Conservation (phyloP, 2,329 filamentous ascomycete genomes). For the Trichoderma guizhouense region DNA sequence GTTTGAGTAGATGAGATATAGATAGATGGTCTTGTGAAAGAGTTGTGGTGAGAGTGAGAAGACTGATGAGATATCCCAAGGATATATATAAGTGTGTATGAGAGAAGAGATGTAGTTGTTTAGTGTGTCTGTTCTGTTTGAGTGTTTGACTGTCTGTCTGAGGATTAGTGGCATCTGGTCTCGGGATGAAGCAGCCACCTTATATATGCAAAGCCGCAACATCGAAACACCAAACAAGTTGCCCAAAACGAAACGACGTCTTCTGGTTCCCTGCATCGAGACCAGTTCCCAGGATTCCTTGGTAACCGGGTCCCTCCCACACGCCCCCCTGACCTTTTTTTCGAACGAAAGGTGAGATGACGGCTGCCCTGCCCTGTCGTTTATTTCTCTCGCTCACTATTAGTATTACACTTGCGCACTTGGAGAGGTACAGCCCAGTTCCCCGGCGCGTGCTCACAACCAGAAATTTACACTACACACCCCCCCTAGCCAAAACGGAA, state of each 20-base stretch:
- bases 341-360: neutral
- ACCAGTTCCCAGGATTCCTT: neutral
- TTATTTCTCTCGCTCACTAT: neutral
- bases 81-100: neutral
- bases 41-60: neutral
- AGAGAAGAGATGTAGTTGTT: neutral
- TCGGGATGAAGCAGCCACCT: neutral
- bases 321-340: neutral
- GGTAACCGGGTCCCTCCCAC: neutral
- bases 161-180: neutral
- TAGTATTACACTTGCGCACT: neutral
- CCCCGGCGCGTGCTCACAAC: neutral
- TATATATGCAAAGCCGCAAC: slow-evolving; percentile 4
- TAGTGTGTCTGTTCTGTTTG: neutral
- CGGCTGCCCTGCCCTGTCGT: neutral
- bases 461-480: neutral
- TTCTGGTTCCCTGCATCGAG: neutral
- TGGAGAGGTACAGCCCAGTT: neutral
- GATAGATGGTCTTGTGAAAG: neutral
- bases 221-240: neutral
- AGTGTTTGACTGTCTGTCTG: neutral
- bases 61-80: neutral
- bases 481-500: neutral
- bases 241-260: neutral
- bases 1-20: neutral